Base-by-base conservation (phyloP, 176 grass and related monocot genomes). In the Eleusine indica region DNA sequence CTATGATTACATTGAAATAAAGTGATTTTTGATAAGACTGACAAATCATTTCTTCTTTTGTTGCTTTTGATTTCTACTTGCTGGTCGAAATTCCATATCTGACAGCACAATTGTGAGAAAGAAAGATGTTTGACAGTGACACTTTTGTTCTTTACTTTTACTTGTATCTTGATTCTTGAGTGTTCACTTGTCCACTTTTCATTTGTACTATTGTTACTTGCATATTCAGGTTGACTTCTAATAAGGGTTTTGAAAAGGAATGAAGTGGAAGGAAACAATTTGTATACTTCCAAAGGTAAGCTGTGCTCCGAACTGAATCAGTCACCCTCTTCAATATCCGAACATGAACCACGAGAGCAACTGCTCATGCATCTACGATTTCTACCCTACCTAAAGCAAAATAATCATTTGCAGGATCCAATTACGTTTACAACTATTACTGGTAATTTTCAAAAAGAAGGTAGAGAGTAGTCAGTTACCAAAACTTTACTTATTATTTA, bases 381-480 rank as follows among this genome's bases (percentile, higher is more conserved):
- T 78, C 0, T 44, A 18, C 7, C 57, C 60, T 68, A 38, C 38
- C 38, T 56, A 67, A 32, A 43, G 28, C 39, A 39, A 47, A 18
- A 69, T 75, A 76, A 68, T 22, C 44, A 56, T 51, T 10, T 49
- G 71, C 75, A 61, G 14, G 9, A 68, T 3, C 65, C 18, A 35
- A 43, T 13, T 60, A 80, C 29, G 9, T 61, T 79, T 51, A 35
- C 32, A 35, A 35, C 32, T 35, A 49, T 51, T 54, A 32, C 21
- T 80, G 30, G 39, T 10, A 38, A 21, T 74, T 56, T 25, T 21
- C 8, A 7, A 56, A 73, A 57, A 54, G 2, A 32, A 69, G 21
- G 15, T 51, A 66, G 25, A 61, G 37, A 84, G 40, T 3, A 41
- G 52, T 63, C 56, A 68, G 21, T 74, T 89, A 91, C 89, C 94